A percentile compares a stretch with the other conserved stretches of the same genome.
These are phyloP conservation scores for Paramecium sexaurelia DNA, from an alignment of 73 alveolate species.

Conservation along the genomic window DNA sequence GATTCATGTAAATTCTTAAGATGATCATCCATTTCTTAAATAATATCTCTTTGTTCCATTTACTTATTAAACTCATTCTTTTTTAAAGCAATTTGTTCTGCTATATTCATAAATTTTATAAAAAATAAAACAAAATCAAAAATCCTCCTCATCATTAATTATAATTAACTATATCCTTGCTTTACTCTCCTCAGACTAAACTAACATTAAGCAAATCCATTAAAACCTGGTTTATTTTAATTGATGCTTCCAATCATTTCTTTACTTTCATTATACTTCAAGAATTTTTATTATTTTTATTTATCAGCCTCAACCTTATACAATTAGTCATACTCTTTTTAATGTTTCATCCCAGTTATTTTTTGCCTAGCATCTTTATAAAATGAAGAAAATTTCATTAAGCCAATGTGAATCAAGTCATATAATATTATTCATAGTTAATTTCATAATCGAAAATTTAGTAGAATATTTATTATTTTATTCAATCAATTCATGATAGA, in stretches of 20 bases:
- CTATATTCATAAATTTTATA: background rate
- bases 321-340: conserved; percentile 53
- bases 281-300: background rate
- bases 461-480: conserved; percentile 67
- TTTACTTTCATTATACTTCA: background rate
- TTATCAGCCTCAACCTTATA: conserved; percentile 7
- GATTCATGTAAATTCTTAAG: conserved; percentile 16
- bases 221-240: background rate
- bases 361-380: conserved; percentile 76
- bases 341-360: conserved; percentile 71
- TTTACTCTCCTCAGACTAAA: background rate
- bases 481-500: conserved; percentile 88
- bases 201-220: background rate
- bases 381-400: conserved; percentile 90
- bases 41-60: conserved; percentile 19
- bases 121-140: background rate
- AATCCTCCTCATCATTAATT: conserved; percentile 39
- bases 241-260: conserved; percentile 25
- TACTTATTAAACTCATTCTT: background rate
- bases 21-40: conserved; percentile 44
- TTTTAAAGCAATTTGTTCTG: background rate
- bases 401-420: conserved; percentile 95
- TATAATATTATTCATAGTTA: conserved; percentile 80
- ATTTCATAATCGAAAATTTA: background rate
- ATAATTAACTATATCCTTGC: background rate